Evolutionary conservation across 305 asterid genomes (phyloP).

Genomic region (Fraxinus nigra): DNA sequence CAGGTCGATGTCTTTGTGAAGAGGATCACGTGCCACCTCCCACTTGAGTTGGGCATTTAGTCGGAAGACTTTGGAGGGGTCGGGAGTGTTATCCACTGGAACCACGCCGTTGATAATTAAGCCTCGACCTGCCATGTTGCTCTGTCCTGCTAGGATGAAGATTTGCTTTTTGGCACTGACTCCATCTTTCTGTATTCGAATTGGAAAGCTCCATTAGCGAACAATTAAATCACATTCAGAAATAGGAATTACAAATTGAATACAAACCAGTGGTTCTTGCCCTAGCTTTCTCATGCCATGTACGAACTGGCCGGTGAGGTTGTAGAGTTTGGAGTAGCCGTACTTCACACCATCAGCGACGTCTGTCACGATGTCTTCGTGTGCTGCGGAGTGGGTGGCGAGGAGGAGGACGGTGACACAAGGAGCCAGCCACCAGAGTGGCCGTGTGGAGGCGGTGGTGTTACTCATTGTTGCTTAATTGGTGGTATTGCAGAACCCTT

Average conservation of each 20-base stretch:
- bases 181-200: constrained; percentile 22
- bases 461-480: background rate
- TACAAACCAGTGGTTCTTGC: background rate
- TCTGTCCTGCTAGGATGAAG: constrained; percentile 84
- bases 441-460: background rate
- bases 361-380: background rate
- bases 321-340: constrained; percentile 1
- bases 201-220: constrained; percentile 18
- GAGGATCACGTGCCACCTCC: constrained; percentile 79
- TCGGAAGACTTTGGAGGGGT: constrained; percentile 53
- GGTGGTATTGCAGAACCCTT: background rate
- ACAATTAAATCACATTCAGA: background rate
- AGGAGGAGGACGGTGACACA: background rate
- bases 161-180: constrained; percentile 43
- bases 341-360: background rate
- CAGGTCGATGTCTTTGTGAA: constrained; percentile 75
- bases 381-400: background rate
- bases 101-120: constrained; percentile 71
- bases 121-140: constrained; percentile 98
- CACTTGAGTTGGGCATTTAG: constrained; percentile 54
- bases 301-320: background rate
- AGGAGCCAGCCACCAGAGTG: background rate
- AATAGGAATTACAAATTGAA: background rate
- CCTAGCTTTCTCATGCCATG: background rate
- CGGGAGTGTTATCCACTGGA: constrained; percentile 60